A percentile compares a stretch with the other conserved stretches of the same genome.
Conservation (phyloP, 495 filamentous ascomycete genomes). For the Penicillium atrosanguineum region DNA sequence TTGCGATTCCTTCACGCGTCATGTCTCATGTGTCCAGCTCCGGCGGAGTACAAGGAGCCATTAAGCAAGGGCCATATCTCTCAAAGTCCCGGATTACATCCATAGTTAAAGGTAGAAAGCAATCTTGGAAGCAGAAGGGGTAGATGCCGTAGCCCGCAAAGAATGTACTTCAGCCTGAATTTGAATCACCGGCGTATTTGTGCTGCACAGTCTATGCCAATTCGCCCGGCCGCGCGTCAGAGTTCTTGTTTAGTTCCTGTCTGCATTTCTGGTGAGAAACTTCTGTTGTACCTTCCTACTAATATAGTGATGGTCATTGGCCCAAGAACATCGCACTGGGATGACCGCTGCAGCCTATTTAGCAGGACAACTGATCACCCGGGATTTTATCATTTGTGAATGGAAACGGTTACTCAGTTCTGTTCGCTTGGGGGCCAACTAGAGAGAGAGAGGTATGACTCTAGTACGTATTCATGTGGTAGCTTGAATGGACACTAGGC, state of each 20-base stretch:
- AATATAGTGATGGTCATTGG: neutral
- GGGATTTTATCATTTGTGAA: neutral
- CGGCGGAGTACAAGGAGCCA: slow-evolving; percentile 17
- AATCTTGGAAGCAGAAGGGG: neutral
- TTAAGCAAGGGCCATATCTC: slow-evolving; percentile 7
- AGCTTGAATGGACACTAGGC: neutral
- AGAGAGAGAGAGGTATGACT: neutral
- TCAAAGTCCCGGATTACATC: neutral
- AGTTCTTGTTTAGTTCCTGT: slow-evolving; percentile 23
- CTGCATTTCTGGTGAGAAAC: slow-evolving; percentile 10
- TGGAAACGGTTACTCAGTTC: slow-evolving; percentile 1
- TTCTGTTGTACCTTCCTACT: neutral
- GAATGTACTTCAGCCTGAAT: slow-evolving; percentile 8
- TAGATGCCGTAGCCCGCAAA: slow-evolving; percentile 5
- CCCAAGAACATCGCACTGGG: slow-evolving; percentile 2
- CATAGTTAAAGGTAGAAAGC: neutral
- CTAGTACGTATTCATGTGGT: neutral
- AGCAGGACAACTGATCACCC: slow-evolving; percentile 2
- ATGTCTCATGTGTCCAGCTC: slow-evolving; percentile 14
- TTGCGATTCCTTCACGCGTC: slow-evolving; percentile 15
- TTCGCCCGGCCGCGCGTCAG: slow-evolving; percentile 27
- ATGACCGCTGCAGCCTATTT: slow-evolving; percentile 18
- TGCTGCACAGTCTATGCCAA: slow-evolving; percentile 16
- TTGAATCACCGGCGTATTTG: slow-evolving; percentile 5
- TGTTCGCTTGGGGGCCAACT: neutral